Conservation (phyloP, 768 basidiomycete species). For the Mycena latifolia region DNA sequence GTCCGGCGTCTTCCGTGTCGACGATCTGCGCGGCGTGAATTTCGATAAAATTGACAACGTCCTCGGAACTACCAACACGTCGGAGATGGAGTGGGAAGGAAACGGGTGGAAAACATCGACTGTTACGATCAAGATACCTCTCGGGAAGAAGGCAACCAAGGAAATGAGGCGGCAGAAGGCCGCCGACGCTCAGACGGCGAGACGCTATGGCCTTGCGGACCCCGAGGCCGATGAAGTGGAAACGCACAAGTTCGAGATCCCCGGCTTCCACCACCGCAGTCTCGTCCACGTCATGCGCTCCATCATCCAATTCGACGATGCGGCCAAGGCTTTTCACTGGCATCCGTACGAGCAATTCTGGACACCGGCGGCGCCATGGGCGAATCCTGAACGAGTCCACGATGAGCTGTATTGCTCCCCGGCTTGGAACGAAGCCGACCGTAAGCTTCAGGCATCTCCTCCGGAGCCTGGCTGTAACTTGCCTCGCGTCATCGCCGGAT, state of each 20-base stretch:
- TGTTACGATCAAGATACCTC: constrained; percentile 40
- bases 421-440: constrained; percentile 38
- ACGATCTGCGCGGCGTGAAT: constrained; percentile 38
- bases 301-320: constrained; percentile 26
- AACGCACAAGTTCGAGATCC: constrained; percentile 34
- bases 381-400: constrained; percentile 33
- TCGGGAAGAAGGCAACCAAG: constrained; percentile 38
- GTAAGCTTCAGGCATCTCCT: constrained; percentile 36
- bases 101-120: constrained; percentile 40
- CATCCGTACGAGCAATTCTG: constrained; percentile 44
- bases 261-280: constrained; percentile 38
- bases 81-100: constrained; percentile 31
- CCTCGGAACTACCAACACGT: constrained; percentile 28
- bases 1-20: constrained; percentile 27
- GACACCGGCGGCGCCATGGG: constrained; percentile 6
- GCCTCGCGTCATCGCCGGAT: constrained; percentile 23
- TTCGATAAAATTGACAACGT: constrained; percentile 39
- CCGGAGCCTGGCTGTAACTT: constrained; percentile 37
- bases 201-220: constrained; percentile 22
- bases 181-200: constrained; percentile 17
- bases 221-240: constrained; percentile 30
- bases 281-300: constrained; percentile 33
- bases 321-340: constrained; percentile 40
- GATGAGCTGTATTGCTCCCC: constrained; percentile 41
- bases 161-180: constrained; percentile 25